Percentiles rank a stretch among this genome's conserved stretches.
These are phyloP conservation scores for Phialemoniopsis sp. DNA, from an alignment of 2,329 filamentous ascomycete species.

Conservation along the genomic window DNA sequence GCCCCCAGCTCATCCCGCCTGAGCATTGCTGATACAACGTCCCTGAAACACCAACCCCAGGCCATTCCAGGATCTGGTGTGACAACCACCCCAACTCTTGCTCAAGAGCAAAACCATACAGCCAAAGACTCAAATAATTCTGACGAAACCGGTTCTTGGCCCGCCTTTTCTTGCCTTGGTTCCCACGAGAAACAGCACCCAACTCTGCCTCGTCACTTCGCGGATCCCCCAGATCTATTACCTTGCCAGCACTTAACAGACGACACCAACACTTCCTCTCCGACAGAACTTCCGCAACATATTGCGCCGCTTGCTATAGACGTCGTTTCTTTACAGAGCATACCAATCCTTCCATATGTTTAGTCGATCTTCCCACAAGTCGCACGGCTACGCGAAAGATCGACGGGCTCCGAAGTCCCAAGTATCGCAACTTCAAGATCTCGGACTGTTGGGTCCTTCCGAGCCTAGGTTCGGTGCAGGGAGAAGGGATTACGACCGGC, in stretches of 20 bases:
- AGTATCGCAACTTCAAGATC: constrained; percentile 28
- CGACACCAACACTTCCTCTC: too few relatives aligned
- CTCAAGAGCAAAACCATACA: constrained; percentile 6
- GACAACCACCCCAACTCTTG: constrained; percentile 2
- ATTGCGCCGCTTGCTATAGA: too few relatives aligned
- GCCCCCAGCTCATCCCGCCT: constrained; percentile 12
- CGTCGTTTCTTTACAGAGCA: too few relatives aligned
- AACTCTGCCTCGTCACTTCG: constrained; percentile 4
- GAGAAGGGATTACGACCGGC: constrained; percentile 18
- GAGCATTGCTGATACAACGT: constrained; percentile 26
- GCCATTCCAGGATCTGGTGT: too few relatives aligned
- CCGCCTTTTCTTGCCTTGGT: constrained; percentile 1
- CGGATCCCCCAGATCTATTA: neutral
- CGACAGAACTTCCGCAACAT: too few relatives aligned
- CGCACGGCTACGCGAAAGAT: constrained; percentile 30
- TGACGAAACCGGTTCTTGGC: constrained; percentile 2
- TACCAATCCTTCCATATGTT: constrained; percentile 32
- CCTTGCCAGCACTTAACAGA: too few relatives aligned
- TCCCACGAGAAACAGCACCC: constrained; percentile 1
- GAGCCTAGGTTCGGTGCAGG: constrained; percentile 13
- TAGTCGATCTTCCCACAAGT: constrained; percentile 36
- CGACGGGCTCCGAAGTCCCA: constrained; percentile 29
- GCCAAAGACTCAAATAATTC: constrained; percentile 1
- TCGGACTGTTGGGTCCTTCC: constrained; percentile 23
- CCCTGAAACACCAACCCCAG: constrained; percentile 24